Evolutionary conservation across 2,329 filamentous ascomycete species (phyloP).

Genomic region (Aureobasidium pullulans): DNA sequence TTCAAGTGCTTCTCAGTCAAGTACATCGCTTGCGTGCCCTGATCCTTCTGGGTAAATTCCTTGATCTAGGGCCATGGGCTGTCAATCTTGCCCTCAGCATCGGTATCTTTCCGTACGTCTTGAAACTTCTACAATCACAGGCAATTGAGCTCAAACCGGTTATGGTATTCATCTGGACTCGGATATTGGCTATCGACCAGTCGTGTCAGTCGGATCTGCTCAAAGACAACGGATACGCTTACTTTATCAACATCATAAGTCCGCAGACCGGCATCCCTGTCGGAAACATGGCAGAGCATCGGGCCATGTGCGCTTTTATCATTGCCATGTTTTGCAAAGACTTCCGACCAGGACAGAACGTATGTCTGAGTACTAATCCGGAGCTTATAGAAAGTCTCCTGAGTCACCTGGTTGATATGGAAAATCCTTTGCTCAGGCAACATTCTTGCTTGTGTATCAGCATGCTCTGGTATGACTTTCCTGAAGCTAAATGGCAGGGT

Average conservation of each 20-base stretch:
- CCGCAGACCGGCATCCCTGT: slow-evolving; percentile 66
- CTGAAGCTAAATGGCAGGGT: slow-evolving; percentile 93
- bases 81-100: slow-evolving; percentile 97
- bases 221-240: slow-evolving; percentile 95
- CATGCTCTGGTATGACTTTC: slow-evolving; percentile 84
- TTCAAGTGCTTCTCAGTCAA: slow-evolving; percentile 92
- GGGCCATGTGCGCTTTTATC: slow-evolving; percentile 98
- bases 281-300: slow-evolving; percentile 78
- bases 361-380: slow-evolving; percentile 78
- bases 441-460: slow-evolving; percentile 96
- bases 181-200: slow-evolving; percentile 89
- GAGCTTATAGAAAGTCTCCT: slow-evolving; percentile 88
- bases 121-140: slow-evolving; percentile 92
- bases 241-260: slow-evolving; percentile 89
- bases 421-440: slow-evolving; percentile 82
- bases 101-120: slow-evolving; percentile 97
- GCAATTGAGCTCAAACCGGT: slow-evolving; percentile 92
- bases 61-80: slow-evolving; percentile 94
- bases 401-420: slow-evolving; percentile 71
- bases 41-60: slow-evolving; percentile 84
- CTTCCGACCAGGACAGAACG: slow-evolving; percentile 83
- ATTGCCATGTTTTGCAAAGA: slow-evolving; percentile 94
- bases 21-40: slow-evolving; percentile 86
- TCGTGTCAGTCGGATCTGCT: slow-evolving; percentile 88
- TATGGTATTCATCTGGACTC: slow-evolving; percentile 99